These are phyloP conservation scores for Phaffia rhodozyma DNA, from an alignment of 1,284 basidiomycete species.

Conservation along the genomic window DNA sequence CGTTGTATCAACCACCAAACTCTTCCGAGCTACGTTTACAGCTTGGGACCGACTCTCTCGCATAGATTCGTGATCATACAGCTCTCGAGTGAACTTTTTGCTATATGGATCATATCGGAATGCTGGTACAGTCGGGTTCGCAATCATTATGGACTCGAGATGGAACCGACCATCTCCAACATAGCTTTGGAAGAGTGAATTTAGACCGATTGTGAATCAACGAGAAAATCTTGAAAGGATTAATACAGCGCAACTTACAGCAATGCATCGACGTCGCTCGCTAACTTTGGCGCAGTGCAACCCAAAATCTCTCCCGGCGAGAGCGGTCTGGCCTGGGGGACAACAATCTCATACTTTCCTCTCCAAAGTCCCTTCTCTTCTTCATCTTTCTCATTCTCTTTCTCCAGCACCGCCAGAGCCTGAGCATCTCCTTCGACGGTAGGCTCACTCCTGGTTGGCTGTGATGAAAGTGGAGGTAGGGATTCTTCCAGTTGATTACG, in stretches of 20 bases:
- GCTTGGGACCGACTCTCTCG: slow-evolving; percentile 59
- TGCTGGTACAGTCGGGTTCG: slow-evolving; percentile 88
- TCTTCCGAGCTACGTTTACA: slow-evolving; percentile 57
- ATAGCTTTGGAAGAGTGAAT: slow-evolving; percentile 48
- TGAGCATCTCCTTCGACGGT: slow-evolving; percentile 27
- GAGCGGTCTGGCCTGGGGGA: slow-evolving; percentile 85
- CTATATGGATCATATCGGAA: slow-evolving; percentile 98
- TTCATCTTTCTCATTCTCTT: not conserved
- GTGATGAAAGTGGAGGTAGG: slow-evolving; percentile 24
- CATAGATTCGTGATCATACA: slow-evolving; percentile 88
- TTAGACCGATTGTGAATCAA: not conserved
- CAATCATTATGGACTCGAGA: slow-evolving; percentile 97
- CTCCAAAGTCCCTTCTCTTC: slow-evolving; percentile 27
- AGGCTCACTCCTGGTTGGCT: slow-evolving; percentile 14
- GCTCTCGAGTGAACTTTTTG: slow-evolving; percentile 87
- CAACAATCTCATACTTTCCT: slow-evolving; percentile 57
- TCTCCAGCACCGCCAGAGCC: slow-evolving; percentile 16
- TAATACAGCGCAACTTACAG: slow-evolving; percentile 45
- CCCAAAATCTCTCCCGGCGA: slow-evolving; percentile 95
- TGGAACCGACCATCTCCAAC: slow-evolving; percentile 97
- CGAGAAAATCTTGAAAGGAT: not conserved
- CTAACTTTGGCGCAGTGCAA: slow-evolving; percentile 80
- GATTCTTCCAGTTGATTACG: slow-evolving; percentile 53
- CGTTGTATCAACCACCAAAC: slow-evolving; percentile 35
- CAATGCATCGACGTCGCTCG: slow-evolving; percentile 63